Base-by-base conservation (phyloP, 352 stramenopile genomes). In the Phytopythium aichiense region DNA sequence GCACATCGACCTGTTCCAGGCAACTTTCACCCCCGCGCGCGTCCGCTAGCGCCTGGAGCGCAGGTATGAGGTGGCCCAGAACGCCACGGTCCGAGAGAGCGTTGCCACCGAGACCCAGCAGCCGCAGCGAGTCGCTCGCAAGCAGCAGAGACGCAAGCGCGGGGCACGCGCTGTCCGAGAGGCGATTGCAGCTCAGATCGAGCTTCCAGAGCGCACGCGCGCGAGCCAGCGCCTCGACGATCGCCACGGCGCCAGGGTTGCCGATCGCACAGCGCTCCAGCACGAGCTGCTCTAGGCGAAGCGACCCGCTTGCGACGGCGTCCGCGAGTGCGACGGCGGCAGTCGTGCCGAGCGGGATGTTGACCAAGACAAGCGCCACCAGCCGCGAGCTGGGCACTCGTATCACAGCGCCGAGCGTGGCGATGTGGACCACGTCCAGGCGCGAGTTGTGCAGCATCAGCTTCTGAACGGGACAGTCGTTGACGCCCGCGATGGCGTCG, bases 381-480 rank as follows among this genome's bases (percentile, higher is more conserved):
- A 89, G 67, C 15, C 60, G 40, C 38, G 69, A 42, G 15, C 23
- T 67, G 15, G 61, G 48, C 60, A 58, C 22, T 62, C 37, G 68
- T 22, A 92, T 52, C 31, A 78, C 57, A 23, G 59, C 56, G 6
- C 74, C 65, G 11, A 92, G 68, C 8, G 66, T 60, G 18, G 58
- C 62, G 8, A 68, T 64, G 58, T 82, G 70, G 4, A 57, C 59
- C 33, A 64, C 28, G 45, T 74, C 73, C 22, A 91, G 70, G 2
- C 59, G 52, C 18, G 77, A 69, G 56, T 92, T 92, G 79, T 76
- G 89, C 52, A 92, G 67, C 22, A 93, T 87, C 30, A 93, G 70
- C 46, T 88, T 88, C 42, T 86, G 76, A 0, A 77, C 69, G 4
- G 79, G 76, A 28, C 66, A 74, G 7, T 46, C 49, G 25, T 35